Conservation (phyloP, 2,329 filamentous ascomycete genomes). For the Claviceps sp. region DNA sequence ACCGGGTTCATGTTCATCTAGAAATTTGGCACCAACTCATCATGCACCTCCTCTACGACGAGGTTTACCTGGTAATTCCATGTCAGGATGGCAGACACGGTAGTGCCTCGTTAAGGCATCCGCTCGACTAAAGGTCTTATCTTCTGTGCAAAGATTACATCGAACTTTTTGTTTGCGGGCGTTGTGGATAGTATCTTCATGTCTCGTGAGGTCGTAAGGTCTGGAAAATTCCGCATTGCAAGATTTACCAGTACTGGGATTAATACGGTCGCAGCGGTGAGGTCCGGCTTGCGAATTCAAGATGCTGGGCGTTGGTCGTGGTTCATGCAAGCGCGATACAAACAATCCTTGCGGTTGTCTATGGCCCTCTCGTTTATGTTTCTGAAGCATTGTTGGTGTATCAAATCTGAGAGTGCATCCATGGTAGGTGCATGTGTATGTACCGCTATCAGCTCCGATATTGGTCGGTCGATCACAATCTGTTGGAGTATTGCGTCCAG, state of each 20-base stretch:
- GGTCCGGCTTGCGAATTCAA: slow-evolving; percentile 85
- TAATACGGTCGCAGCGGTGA: slow-evolving; percentile 84
- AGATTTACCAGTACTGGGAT: slow-evolving; percentile 86
- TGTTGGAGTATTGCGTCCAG: slow-evolving; percentile 16
- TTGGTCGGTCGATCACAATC: slow-evolving; percentile 40
- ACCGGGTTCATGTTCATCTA: slow-evolving; percentile 23
- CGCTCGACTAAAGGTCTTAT: slow-evolving; percentile 92
- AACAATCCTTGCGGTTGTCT: slow-evolving; percentile 49
- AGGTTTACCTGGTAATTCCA: slow-evolving; percentile 61
- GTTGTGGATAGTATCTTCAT: slow-evolving; percentile 97
- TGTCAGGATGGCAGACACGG: slow-evolving; percentile 82
- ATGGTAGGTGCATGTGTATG: slow-evolving; percentile 93
- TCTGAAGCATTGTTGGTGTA: slow-evolving; percentile 72
- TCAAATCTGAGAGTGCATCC: slow-evolving; percentile 83
- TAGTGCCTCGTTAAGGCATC: slow-evolving; percentile 92
- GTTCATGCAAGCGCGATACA: slow-evolving; percentile 13
- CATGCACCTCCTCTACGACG: slow-evolving; percentile 15
- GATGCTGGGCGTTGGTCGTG: slow-evolving; percentile 35
- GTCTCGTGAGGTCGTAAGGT: slow-evolving; percentile 89
- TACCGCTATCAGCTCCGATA: slow-evolving; percentile 64
- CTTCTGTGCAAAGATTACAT: slow-evolving; percentile 84
- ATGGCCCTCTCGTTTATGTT: slow-evolving; percentile 91
- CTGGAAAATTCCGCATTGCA: slow-evolving; percentile 91
- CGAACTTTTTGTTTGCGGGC: slow-evolving; percentile 86
- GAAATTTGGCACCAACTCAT: background rate